Evolutionary conservation across 768 basidiomycete genomes (phyloP).

Genomic region (Sporobolomyces roseus): DNA sequence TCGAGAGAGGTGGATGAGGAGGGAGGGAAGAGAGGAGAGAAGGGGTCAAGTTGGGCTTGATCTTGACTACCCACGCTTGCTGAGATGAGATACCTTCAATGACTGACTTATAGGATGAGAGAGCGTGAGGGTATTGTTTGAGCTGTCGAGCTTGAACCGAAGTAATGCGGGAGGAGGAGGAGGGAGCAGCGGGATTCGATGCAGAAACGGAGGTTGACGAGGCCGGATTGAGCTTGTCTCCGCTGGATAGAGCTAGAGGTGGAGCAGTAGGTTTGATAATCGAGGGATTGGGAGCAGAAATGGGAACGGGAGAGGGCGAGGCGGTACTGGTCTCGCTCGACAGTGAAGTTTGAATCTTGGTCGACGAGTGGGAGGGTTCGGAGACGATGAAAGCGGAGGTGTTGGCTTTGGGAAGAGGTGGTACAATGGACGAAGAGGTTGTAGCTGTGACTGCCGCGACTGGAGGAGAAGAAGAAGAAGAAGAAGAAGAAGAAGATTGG

Average conservation of each 20-base stretch:
- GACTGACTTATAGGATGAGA: not conserved
- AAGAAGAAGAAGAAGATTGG: not conserved
- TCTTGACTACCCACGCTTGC: not conserved
- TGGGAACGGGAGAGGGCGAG: no score
- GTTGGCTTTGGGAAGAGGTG: no score
- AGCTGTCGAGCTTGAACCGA: not conserved
- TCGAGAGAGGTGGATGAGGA: not conserved
- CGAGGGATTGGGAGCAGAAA: not conserved
- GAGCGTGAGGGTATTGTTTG: not conserved
- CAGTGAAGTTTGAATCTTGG: no score
- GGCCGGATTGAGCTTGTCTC: no score
- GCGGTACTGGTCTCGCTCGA: no score
- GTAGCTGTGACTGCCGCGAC: not conserved
- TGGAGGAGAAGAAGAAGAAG: no score
- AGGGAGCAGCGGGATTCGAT: not conserved
- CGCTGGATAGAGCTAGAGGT: not conserved
- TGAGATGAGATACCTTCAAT: not conserved
- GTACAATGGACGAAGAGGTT: not conserved
- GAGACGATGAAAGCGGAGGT: no score
- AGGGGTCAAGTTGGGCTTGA: not conserved
- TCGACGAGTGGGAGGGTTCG: no score
- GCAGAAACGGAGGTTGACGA: not conserved
- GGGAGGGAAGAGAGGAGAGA: not conserved
- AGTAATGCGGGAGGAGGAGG: not conserved
- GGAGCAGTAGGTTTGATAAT: not conserved